Percentiles rank a stretch among this genome's conserved stretches.
Evolutionary conservation across 345 rosid genomes (phyloP).

Genomic region (Hevea brasiliensis): DNA sequence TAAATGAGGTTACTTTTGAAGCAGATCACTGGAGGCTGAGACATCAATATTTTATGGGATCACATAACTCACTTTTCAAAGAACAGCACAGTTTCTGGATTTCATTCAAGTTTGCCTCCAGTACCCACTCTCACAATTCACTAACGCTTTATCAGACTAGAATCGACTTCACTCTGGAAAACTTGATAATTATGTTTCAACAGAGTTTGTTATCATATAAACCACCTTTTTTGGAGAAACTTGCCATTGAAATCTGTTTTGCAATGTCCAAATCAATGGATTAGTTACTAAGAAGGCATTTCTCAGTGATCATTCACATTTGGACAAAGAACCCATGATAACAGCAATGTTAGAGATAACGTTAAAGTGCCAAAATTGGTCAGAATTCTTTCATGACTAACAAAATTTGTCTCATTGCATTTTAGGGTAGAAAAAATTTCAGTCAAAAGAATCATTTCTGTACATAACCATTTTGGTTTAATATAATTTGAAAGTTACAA

Average conservation of each 20-base stretch:
- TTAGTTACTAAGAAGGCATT: neutral
- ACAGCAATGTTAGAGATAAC: neutral
- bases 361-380: neutral
- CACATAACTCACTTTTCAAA: neutral
- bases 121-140: neutral
- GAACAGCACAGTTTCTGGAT: neutral
- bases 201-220: neutral
- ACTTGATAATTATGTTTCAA: neutral
- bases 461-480: slow-evolving; percentile 31
- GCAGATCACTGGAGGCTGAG: no score
- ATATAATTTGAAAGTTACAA: slow-evolving; percentile 30
- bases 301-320: neutral
- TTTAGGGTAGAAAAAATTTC: neutral
- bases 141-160: neutral
- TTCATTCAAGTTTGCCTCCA: neutral
- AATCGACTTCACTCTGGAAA: neutral
- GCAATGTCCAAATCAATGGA: neutral
- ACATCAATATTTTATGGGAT: neutral
- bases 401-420: slow-evolving; percentile 3
- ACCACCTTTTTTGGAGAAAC: neutral
- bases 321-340: neutral
- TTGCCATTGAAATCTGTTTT: neutral
- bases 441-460: slow-evolving; percentile 25
- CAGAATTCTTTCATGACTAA: slow-evolving; percentile 6
- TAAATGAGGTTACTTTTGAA: no score